These are phyloP conservation scores for Glaciozyma martinii DNA, from an alignment of 768 basidiomycete genomes.

Conservation along the genomic window DNA sequence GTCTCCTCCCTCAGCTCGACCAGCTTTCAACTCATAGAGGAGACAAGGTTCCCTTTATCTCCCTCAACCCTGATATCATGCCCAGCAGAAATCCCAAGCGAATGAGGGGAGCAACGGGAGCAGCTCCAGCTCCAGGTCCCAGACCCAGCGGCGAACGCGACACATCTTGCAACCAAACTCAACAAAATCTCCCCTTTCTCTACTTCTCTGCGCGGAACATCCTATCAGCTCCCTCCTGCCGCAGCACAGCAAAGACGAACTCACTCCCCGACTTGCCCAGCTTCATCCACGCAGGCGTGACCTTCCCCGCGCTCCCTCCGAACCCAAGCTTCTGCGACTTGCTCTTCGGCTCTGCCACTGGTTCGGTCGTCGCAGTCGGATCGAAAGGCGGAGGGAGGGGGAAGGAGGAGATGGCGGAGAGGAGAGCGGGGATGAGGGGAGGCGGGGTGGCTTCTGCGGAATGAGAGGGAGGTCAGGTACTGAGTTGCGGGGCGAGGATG, in stretches of 20 bases:
- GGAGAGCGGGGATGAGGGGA: slow-evolving; percentile 54
- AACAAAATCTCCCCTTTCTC: neutral
- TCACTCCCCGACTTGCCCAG: neutral
- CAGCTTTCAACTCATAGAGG: too few species aligned
- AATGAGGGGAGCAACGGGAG: too few species aligned
- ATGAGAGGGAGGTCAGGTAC: neutral
- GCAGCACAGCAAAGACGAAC: neutral
- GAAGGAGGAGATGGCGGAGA: slow-evolving; percentile 56
- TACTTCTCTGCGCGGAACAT: neutral
- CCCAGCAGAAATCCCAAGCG: too few species aligned
- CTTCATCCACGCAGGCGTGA: slow-evolving; percentile 19
- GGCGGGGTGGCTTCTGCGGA: slow-evolving; percentile 52
- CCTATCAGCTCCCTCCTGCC: neutral
- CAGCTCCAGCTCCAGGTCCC: too few species aligned
- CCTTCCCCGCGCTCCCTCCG: slow-evolving; percentile 16
- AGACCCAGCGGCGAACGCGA: too few species aligned
- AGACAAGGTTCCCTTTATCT: too few species aligned
- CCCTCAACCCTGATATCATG: too few species aligned
- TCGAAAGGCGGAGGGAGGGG: slow-evolving; percentile 51
- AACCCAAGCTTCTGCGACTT: slow-evolving; percentile 10
- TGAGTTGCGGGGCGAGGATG: neutral
- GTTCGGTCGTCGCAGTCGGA: neutral
- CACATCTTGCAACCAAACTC: too few species aligned
- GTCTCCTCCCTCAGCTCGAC: too few species aligned
- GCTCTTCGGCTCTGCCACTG: slow-evolving; percentile 1